These are phyloP conservation scores for Mortierella sp. DNA, from an alignment of 371 early-diverging fungal species.

Conservation along the genomic window DNA sequence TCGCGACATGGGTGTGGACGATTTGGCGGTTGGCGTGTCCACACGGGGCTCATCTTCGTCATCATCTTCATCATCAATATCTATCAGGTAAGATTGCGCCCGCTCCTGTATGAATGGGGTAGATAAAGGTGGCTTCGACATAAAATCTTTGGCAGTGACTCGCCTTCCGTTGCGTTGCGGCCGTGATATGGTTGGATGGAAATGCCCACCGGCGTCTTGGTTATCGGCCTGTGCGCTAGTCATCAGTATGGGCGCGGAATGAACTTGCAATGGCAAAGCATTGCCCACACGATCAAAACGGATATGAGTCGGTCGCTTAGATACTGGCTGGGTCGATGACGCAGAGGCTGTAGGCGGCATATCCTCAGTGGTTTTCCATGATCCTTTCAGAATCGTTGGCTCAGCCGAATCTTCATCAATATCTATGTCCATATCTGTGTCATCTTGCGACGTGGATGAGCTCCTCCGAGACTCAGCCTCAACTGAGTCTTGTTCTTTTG, in stretches of 20 bases:
- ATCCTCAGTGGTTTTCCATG: slow-evolving; percentile 42
- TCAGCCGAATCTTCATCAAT: slow-evolving; percentile 26
- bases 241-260: slow-evolving; percentile 29
- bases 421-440: slow-evolving; percentile 47
- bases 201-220: neutral
- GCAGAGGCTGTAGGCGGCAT: neutral
- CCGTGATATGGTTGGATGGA: neutral
- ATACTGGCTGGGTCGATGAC: neutral
- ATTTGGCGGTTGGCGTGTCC: neutral
- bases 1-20: slow-evolving; percentile 1
- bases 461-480: neutral
- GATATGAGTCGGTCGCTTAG: neutral
- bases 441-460: slow-evolving; percentile 17
- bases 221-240: slow-evolving; percentile 2
- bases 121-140: neutral
- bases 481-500: neutral
- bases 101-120: slow-evolving; percentile 39
- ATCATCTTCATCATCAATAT: slow-evolving; percentile 45
- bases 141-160: slow-evolving; percentile 38
- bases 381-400: slow-evolving; percentile 33
- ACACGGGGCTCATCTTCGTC: slow-evolving; percentile 10
- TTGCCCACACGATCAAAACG: neutral
- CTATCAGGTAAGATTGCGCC: slow-evolving; percentile 29
- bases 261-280: neutral
- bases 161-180: slow-evolving; percentile 19